phyloP scores from a whole-genome alignment of 139 green algal genomes.

The Eudorina sp. region DNA sequence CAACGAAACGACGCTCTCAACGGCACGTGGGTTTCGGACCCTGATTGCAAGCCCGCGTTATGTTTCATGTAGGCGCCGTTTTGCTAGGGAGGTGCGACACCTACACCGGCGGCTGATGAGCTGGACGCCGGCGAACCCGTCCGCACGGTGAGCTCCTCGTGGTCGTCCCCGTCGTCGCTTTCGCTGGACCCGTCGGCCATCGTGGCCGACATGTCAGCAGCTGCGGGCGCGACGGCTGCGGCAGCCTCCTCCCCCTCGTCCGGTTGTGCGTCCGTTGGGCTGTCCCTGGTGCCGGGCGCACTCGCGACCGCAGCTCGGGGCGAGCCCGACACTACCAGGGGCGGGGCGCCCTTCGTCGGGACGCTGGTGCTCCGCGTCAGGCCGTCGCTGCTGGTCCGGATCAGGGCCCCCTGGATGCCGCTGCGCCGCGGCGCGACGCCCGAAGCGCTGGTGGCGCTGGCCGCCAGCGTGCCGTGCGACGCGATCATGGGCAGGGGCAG shows the following conservation, averaged over 20 bases:
- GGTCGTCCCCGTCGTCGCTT: slow-evolving; percentile 10
- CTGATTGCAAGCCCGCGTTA: too few relatives aligned
- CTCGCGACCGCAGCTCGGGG: not conserved
- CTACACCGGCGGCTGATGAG: not conserved
- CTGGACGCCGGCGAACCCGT: not conserved
- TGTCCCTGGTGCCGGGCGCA: not conserved
- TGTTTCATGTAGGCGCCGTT: too few relatives aligned
- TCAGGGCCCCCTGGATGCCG: not conserved
- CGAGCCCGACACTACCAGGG: not conserved
- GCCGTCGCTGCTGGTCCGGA: not conserved
- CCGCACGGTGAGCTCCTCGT: not conserved
- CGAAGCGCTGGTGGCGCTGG: not conserved
- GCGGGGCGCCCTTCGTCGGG: not conserved
- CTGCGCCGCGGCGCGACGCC: not conserved
- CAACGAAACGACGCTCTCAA: too few relatives aligned
- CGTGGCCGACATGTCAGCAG: not conserved
- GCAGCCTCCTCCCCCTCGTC: not conserved
- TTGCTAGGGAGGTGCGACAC: too few relatives aligned
- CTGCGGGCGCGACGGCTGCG: not conserved
- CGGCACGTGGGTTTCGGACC: too few relatives aligned
- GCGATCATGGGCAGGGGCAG: not conserved
- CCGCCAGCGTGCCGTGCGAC: not conserved
- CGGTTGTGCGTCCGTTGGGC: not conserved
- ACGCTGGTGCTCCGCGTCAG: slow-evolving; percentile 1
- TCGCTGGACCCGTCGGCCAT: slow-evolving; percentile 17